A percentile compares a stretch with the other conserved stretches of the same genome.
Evolutionary conservation across 768 basidiomycete species (phyloP).

Genomic region (Erythrobasidium yunnanense): DNA sequence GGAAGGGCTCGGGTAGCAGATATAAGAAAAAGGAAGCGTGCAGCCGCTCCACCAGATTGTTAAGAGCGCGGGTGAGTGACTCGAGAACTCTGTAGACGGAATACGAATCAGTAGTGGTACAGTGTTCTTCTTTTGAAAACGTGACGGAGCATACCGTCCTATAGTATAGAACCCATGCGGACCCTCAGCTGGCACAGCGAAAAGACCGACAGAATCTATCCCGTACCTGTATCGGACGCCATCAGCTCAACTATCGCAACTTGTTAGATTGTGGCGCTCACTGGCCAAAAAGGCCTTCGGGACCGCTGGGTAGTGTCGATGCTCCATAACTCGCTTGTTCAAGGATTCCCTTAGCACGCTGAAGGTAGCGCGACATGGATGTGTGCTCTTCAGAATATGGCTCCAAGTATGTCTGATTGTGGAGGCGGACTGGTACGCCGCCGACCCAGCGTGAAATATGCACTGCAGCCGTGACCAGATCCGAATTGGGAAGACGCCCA

Average conservation of each 20-base stretch:
- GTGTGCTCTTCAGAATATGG: neutral
- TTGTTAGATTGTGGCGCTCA: conserved; percentile 40
- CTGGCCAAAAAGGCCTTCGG: conserved; percentile 84
- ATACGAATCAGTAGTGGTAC: neutral
- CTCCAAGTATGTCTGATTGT: conserved; percentile 50
- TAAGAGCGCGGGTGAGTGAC: conserved; percentile 74
- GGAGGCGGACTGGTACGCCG: conserved; percentile 65
- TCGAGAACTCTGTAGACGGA: conserved; percentile 56
- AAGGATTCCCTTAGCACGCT: conserved; percentile 56
- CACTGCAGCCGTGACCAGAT: conserved; percentile 72
- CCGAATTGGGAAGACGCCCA: conserved; percentile 90
- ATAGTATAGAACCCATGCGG: conserved; percentile 93
- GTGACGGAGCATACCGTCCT: conserved; percentile 54
- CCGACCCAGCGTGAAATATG: conserved; percentile 48
- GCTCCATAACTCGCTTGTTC: conserved; percentile 65
- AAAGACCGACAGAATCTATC: conserved; percentile 86
- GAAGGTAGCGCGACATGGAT: conserved; percentile 11
- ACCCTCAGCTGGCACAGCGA: conserved; percentile 71
- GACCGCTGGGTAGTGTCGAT: conserved; percentile 68
- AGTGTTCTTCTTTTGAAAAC: neutral
- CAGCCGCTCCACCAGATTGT: conserved; percentile 87
- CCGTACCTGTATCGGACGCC: conserved; percentile 54
- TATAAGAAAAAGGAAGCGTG: conserved; percentile 99
- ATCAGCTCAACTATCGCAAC: neutral
- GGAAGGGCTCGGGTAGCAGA: conserved; percentile 54